These are phyloP conservation scores for Carex scoparia DNA, from an alignment of 176 grass and related monocot genomes.

Conservation along the genomic window DNA sequence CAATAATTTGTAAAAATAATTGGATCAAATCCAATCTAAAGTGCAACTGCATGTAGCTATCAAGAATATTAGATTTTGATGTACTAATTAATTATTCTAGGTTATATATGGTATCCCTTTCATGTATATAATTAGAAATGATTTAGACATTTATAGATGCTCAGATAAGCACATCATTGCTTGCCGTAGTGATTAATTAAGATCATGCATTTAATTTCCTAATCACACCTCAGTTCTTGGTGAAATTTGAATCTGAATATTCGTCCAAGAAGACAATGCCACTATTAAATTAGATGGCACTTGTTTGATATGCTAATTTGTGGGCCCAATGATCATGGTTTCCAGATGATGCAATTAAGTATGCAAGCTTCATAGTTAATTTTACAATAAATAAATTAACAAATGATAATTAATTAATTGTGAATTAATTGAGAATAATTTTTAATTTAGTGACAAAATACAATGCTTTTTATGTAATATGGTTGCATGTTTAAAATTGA, in stretches of 20 bases:
- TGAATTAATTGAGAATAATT: too few species aligned
- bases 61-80: conserved; percentile 2
- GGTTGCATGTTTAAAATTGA: too few species aligned
- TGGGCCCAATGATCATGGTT: neutral
- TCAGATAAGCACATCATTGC: neutral
- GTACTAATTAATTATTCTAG: neutral
- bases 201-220: neutral
- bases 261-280: neutral
- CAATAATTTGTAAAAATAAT: neutral
- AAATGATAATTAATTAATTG: too few species aligned
- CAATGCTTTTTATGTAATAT: too few species aligned
- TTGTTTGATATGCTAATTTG: neutral
- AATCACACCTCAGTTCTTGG: too few species aligned
- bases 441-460: too few species aligned
- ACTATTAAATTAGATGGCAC: neutral
- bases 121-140: neutral
- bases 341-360: too few species aligned
- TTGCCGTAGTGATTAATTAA: neutral
- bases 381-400: too few species aligned
- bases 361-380: too few species aligned
- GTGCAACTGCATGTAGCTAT: neutral
- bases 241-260: too few species aligned
- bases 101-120: neutral
- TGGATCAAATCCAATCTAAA: neutral
- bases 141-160: neutral